phyloP scores from a whole-genome alignment of 208 protist species.

The Acanthamoeba lenticulata region DNA sequence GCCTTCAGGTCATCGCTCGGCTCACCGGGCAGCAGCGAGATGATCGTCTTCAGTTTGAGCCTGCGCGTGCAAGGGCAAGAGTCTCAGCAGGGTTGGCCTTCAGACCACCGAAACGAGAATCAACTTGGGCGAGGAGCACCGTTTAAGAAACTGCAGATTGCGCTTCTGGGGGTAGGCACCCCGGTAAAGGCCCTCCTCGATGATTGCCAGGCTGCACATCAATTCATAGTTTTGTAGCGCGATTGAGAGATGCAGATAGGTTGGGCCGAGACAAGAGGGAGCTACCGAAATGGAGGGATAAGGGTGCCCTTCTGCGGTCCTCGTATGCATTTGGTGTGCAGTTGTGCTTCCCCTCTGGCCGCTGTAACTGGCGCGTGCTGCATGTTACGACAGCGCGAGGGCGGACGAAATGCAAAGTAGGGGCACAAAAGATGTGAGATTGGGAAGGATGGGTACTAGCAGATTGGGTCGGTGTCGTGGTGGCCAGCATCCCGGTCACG shows the following conservation, averaged over 20 bases:
- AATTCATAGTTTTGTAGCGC: neutral
- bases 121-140: neutral
- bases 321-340: neutral
- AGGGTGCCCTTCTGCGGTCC: neutral
- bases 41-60: conserved; percentile 47
- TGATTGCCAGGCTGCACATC: neutral
- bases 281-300: neutral
- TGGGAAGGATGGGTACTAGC: no score
- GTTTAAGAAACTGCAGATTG: conserved; percentile 49
- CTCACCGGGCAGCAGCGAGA: neutral
- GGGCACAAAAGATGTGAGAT: no score
- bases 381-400: no score
- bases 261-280: neutral
- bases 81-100: neutral
- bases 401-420: no score
- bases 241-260: neutral
- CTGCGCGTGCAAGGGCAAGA: neutral
- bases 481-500: no score
- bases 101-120: neutral
- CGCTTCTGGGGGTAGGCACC: conserved; percentile 21
- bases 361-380: no score
- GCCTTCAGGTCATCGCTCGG: neutral
- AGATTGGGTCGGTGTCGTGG: no score
- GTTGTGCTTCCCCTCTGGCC: neutral
- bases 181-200: conserved; percentile 33